Percentiles rank a stretch among this genome's conserved stretches.
phyloP scores from a whole-genome alignment of 345 rosid genomes.

The Populus euphratica region DNA sequence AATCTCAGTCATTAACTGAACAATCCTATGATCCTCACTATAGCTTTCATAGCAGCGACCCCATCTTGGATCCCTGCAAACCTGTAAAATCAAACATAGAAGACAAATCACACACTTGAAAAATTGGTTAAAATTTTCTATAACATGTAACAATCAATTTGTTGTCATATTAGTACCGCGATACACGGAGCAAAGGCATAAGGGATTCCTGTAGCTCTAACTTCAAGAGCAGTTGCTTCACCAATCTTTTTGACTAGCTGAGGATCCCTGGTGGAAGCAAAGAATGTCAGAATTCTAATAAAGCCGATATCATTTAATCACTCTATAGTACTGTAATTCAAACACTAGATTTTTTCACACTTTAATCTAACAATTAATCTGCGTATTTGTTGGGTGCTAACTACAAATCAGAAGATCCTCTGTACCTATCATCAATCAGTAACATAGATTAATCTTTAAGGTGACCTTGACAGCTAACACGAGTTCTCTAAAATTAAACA shows the following conservation, averaged over 20 bases:
- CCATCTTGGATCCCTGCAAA: slow-evolving; percentile 50
- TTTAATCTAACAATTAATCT: not conserved
- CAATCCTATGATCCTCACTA: slow-evolving; percentile 37
- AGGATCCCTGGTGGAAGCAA: slow-evolving; percentile 16
- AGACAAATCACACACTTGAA: not conserved
- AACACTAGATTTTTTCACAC: not conserved
- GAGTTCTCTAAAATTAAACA: not conserved
- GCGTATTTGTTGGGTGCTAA: not conserved
- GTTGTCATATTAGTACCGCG: slow-evolving; percentile 12
- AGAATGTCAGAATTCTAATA: not conserved
- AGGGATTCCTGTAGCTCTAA: slow-evolving; percentile 32
- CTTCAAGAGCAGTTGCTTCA: slow-evolving; percentile 32
- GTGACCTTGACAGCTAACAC: not conserved
- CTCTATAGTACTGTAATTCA: not conserved
- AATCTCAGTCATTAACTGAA: slow-evolving; percentile 25
- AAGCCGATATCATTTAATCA: not conserved
- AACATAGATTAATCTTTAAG: not conserved
- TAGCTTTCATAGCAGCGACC: slow-evolving; percentile 44
- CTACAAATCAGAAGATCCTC: not conserved
- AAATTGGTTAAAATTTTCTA: not conserved
- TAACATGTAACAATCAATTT: not conserved
- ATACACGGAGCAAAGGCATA: slow-evolving; percentile 30
- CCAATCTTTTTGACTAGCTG: slow-evolving; percentile 18
- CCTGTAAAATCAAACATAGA: slow-evolving; percentile 15
- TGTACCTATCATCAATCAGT: not conserved